A percentile compares a stretch with the other conserved stretches of the same genome.
phyloP scores from a whole-genome alignment of 2,329 filamentous ascomycete species.

The Botrytis hyacinthi region DNA sequence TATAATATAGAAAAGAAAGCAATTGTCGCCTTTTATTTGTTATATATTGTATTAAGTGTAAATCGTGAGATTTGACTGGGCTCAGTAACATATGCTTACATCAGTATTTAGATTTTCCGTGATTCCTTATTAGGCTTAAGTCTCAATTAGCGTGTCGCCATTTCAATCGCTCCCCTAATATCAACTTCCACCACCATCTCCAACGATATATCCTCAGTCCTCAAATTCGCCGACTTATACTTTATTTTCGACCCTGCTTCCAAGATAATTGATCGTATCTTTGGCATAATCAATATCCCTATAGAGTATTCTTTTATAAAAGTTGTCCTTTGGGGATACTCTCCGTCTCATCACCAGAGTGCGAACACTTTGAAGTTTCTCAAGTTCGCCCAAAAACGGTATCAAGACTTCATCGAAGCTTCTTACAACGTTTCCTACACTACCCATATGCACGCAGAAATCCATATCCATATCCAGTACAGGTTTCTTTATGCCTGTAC shows the following conservation, averaged over 20 bases:
- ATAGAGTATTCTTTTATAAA: neutral
- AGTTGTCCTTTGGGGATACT: neutral
- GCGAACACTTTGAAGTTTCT: neutral
- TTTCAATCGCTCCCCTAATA: too few species aligned
- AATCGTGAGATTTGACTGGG: too few species aligned
- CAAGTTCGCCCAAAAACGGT: neutral
- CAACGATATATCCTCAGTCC: neutral
- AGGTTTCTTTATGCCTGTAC: neutral
- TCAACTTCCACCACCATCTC: neutral
- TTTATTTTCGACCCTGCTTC: neutral
- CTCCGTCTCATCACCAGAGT: neutral
- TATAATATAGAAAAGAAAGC: too few species aligned
- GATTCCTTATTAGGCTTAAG: too few species aligned
- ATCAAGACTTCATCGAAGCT: neutral
- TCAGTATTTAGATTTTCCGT: too few species aligned
- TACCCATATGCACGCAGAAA: rapidly evolving
- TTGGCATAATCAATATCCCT: neutral
- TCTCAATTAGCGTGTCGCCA: too few species aligned
- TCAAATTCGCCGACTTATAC: neutral
- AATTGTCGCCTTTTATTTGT: too few species aligned
- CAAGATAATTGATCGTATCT: neutral
- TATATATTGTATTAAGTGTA: too few species aligned
- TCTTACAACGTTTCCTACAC: rapidly evolving
- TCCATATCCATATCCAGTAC: neutral
- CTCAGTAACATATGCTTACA: too few species aligned